These are phyloP conservation scores for Diutina mesorugosa DNA, from an alignment of 1,139 yeast genomes.

Conservation along the genomic window DNA sequence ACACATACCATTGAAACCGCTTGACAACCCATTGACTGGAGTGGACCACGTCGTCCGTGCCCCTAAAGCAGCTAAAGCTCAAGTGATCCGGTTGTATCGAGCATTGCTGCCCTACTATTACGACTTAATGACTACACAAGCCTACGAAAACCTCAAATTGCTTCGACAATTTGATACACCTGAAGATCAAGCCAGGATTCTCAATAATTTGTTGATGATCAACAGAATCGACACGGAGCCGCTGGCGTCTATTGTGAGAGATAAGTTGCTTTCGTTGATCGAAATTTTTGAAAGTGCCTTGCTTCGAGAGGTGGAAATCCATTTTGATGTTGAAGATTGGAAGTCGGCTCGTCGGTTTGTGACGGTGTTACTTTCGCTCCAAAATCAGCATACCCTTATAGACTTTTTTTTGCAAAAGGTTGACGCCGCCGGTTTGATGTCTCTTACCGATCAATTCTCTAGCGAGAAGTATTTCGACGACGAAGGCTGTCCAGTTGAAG, in stretches of 20 bases:
- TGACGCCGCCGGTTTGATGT: constrained; percentile 20
- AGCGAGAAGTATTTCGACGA: not conserved
- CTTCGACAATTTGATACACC: constrained; percentile 38
- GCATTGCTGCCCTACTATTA: constrained; percentile 31
- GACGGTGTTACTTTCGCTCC: constrained; percentile 20
- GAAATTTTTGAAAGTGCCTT: constrained; percentile 69
- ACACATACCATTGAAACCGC: constrained; percentile 3
- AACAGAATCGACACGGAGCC: constrained; percentile 23
- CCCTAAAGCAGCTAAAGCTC: constrained; percentile 27
- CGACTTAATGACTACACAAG: constrained; percentile 33
- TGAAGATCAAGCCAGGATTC: constrained; percentile 32
- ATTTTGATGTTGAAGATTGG: constrained; percentile 40
- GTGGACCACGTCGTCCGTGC: constrained; percentile 24
- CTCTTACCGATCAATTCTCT: not conserved
- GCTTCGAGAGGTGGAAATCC: constrained; percentile 54
- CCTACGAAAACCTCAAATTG: constrained; percentile 32
- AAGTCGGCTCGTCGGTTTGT: constrained; percentile 22
- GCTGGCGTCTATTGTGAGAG: constrained; percentile 15
- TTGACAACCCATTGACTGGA: constrained; percentile 24
- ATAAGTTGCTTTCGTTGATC: constrained; percentile 41
- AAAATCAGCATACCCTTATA: constrained; percentile 31
- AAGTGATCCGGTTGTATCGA: constrained; percentile 28
- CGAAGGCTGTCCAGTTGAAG: constrained; percentile 8
- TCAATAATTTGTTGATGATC: constrained; percentile 25
- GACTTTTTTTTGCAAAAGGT: constrained; percentile 35